Conservation (phyloP, 495 filamentous ascomycete species). For the Aspergillus cavernicola region DNA sequence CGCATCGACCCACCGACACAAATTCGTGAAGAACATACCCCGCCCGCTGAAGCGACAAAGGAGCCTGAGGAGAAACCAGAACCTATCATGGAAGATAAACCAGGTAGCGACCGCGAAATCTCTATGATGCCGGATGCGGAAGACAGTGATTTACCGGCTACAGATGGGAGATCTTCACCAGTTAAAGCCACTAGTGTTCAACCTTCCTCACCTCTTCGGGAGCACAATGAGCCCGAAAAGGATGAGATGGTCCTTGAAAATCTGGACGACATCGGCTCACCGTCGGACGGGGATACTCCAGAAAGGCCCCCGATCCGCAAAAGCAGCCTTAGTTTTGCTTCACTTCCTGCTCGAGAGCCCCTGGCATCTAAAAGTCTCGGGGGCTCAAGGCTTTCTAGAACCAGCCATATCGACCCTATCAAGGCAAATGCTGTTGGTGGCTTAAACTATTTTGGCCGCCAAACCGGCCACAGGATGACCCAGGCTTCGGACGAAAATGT, state of each 20-base stretch:
- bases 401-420: constrained; percentile 71
- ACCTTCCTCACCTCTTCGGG: constrained; percentile 15
- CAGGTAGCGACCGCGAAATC: constrained; percentile 12
- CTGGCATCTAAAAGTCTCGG: constrained; percentile 76
- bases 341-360: constrained; percentile 86
- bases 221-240: constrained; percentile 33
- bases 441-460: constrained; percentile 56
- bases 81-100: constrained; percentile 18
- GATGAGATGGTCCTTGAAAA: constrained; percentile 49
- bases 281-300: constrained; percentile 60
- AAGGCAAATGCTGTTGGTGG: constrained; percentile 39
- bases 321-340: constrained; percentile 90
- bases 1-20: constrained; percentile 24
- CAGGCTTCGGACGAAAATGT: constrained; percentile 32
- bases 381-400: constrained; percentile 66
- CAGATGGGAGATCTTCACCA: constrained; percentile 17
- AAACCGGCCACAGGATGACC: constrained; percentile 38
- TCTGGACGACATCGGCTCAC: constrained; percentile 54
- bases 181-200: constrained; percentile 17
- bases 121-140: not conserved
- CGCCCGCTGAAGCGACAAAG: constrained; percentile 17
- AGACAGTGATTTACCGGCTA: constrained; percentile 3
- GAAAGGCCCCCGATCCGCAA: constrained; percentile 69
- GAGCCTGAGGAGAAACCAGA: constrained; percentile 7
- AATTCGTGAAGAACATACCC: constrained; percentile 12